These are phyloP conservation scores for Penicillium sp. DNA, from an alignment of 2,329 filamentous ascomycete genomes.

Conservation along the genomic window DNA sequence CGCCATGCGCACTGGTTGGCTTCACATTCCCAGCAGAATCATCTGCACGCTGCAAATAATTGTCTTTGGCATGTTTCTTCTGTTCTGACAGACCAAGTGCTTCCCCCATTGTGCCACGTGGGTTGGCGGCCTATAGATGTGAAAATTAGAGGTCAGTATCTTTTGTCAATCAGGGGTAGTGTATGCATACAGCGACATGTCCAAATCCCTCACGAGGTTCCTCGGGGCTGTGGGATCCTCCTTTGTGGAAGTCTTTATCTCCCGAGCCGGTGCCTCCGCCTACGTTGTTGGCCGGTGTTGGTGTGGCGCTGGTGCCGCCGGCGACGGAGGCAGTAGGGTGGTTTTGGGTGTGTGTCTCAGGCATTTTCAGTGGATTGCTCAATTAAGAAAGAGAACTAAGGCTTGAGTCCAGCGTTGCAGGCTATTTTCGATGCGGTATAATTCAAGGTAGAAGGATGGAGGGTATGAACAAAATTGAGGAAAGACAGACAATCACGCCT, in stretches of 20 bases:
- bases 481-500: no score
- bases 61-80: constrained; percentile 25
- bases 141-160: not conserved
- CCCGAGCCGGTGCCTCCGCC: not conserved
- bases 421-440: not conserved
- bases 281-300: constrained; percentile 3
- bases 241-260: constrained; percentile 21
- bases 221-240: constrained; percentile 11
- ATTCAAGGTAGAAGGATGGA: not conserved
- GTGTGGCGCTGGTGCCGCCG: constrained; percentile 29
- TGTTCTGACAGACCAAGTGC: constrained; percentile 32
- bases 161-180: no score
- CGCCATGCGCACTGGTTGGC: constrained; percentile 5
- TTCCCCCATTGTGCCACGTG: constrained; percentile 26
- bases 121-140: constrained; percentile 19
- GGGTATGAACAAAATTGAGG: not conserved
- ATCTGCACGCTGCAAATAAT: constrained; percentile 18
- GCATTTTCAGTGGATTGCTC: constrained; percentile 10
- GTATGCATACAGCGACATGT: constrained; percentile 25
- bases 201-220: constrained; percentile 21
- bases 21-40: constrained; percentile 1
- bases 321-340: constrained; percentile 14
- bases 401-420: not conserved
- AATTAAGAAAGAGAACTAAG: not conserved
- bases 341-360: constrained; percentile 9